Evolutionary conservation across 2,329 filamentous ascomycete species (phyloP), one percentile per base, ranked within the genome.

Genomic region (Acrocalymma vagum): DNA sequence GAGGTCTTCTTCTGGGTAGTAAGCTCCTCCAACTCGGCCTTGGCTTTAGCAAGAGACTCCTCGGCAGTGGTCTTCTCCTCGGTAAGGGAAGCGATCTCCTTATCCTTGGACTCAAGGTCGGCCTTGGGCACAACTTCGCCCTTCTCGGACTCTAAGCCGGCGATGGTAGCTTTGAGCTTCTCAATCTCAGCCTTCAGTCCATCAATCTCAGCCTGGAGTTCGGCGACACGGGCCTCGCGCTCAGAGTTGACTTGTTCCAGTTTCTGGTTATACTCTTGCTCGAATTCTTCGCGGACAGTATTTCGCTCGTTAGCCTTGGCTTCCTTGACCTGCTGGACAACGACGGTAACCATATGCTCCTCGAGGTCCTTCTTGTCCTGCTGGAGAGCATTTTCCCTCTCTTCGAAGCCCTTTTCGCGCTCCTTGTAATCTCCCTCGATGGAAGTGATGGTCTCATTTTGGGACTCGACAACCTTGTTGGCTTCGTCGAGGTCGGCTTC

Each of bases 291-390:
- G 31, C 53, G 60, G n/a, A 70, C 67, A 15, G 55, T 55, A 33
- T 53, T 60, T 15, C 67, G 49, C 52, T 70, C 68, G 48, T 67
- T 65, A 27, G 60, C 58, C 43, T 67, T 69, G 15, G 68, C 68
- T 35, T 72, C 67, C 30, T 63, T 66, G 11, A 72, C 66, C 42
- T 71, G 69, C 48, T 72, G 67, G 27, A 72, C 67, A 23, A 72
- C 67, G 13, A 71, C 66, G 25, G 63, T 68, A 29, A 72, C 69
- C 67, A 72, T 70, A 53, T 72, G 67, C 49, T 71, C 67, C 52
- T 71, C 69, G 6, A 71, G 52, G 16, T 65, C 62, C 51, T 65
- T 65, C 57, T 71, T 72, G 42, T 70, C 67, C 46, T 63, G 58
- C 43, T 63, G 47, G 18, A 65, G 55, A 1, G 60, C 52, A 17